phyloP scores from a whole-genome alignment of 108 stramenopile genomes.

The Pinguiococcus pyrenoidosus region DNA sequence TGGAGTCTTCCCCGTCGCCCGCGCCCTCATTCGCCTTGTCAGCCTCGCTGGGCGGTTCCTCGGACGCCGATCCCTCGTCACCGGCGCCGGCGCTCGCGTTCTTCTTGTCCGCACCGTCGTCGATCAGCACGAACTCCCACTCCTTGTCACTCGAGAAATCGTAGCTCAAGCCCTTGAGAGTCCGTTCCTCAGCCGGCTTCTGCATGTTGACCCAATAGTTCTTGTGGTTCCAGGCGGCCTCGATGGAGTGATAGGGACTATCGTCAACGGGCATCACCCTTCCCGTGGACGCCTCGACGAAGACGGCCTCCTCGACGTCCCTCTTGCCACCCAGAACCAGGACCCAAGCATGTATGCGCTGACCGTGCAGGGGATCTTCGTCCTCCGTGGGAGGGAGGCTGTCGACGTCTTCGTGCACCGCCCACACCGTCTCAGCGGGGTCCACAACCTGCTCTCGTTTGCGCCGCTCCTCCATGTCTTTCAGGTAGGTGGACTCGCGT shows the following conservation, averaged over 20 bases:
- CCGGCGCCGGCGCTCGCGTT: background rate
- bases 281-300: slow-evolving; percentile 60
- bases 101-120: slow-evolving; percentile 3
- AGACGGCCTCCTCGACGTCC: slow-evolving; percentile 24
- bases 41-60: background rate
- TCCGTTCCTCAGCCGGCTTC: background rate
- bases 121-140: slow-evolving; percentile 45
- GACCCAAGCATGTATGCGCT: slow-evolving; percentile 55
- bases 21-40: slow-evolving; percentile 5
- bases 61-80: background rate
- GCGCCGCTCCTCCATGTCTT: background rate
- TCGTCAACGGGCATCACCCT: slow-evolving; percentile 26
- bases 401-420: background rate
- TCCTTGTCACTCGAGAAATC: slow-evolving; percentile 8
- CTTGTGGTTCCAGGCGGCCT: slow-evolving; percentile 48
- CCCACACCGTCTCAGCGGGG: no score
- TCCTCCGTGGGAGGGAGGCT: background rate
- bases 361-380: slow-evolving; percentile 16
- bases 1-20: slow-evolving; percentile 4
- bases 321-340: slow-evolving; percentile 47
- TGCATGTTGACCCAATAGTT: slow-evolving; percentile 61
- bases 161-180: background rate
- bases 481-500: background rate
- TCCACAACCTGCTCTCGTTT: no score
- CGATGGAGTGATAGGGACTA: slow-evolving; percentile 43